These are phyloP conservation scores for Flaveria bidentis DNA, from an alignment of 129 eudicot genomes.

Conservation along the genomic window DNA sequence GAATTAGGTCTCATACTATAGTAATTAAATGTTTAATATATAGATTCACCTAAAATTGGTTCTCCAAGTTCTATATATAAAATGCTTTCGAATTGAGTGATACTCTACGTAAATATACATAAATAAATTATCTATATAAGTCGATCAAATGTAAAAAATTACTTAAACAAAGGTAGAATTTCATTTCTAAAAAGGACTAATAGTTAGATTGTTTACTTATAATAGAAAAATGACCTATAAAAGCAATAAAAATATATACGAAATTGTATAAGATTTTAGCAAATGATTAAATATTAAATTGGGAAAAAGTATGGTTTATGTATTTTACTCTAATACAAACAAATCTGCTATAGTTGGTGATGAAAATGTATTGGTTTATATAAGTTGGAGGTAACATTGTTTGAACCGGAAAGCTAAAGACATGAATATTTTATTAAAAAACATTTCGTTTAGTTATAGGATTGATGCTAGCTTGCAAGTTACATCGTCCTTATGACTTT, in stretches of 20 bases:
- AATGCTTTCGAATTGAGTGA: neutral
- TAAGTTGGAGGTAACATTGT: neutral
- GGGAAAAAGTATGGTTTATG: neutral
- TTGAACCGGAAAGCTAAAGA: conserved; percentile 4
- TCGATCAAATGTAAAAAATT: neutral
- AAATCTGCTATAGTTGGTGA: conserved; percentile 5
- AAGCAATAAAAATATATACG: neutral
- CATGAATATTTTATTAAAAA: neutral
- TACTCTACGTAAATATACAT: neutral
- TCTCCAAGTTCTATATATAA: too few relatives aligned
- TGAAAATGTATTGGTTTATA: neutral
- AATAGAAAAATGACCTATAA: neutral
- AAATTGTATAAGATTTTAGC: neutral
- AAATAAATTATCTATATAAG: neutral
- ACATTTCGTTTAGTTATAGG: conserved; percentile 10
- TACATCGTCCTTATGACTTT: neutral
- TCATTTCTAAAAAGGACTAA: neutral
- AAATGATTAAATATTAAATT: neutral
- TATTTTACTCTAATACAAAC: neutral
- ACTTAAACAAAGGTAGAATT: too few relatives aligned
- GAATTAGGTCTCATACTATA: too few relatives aligned
- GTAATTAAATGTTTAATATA: too few relatives aligned
- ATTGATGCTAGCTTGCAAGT: neutral
- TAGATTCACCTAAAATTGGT: too few relatives aligned
- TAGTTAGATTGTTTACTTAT: neutral